Percentiles rank a stretch among this genome's conserved stretches.
phyloP scores from a whole-genome alignment of 1,284 basidiomycete genomes.

The Austroboletus novae-zelandiae region DNA sequence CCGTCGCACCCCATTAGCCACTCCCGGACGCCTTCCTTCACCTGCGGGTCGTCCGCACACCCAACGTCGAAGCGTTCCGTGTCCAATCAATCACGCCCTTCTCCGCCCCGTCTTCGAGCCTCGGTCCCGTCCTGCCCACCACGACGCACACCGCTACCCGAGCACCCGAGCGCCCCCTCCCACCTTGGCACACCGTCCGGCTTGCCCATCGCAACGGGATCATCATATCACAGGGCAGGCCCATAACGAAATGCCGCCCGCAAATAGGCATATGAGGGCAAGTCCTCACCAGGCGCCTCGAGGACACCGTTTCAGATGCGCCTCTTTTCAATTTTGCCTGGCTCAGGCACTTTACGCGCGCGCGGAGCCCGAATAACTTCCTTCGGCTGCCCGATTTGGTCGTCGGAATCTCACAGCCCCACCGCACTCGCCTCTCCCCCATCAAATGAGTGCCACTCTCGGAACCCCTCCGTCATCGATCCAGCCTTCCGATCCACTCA shows the following conservation, averaged over 20 bases:
- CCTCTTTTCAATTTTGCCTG: conserved; percentile 22
- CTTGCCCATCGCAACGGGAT: conserved; percentile 26
- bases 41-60: conserved; percentile 8
- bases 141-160: neutral
- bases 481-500: conserved; percentile 5
- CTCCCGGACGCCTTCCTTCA: neutral
- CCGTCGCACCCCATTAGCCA: conserved; percentile 12
- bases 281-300: conserved; percentile 16
- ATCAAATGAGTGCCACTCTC: conserved; percentile 13
- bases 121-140: conserved; percentile 15
- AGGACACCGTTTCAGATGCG: conserved; percentile 32
- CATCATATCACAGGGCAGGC: conserved; percentile 12
- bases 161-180: neutral
- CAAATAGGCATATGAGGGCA: conserved; percentile 23
- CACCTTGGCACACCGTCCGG: neutral
- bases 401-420: conserved; percentile 19
- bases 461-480: conserved; percentile 24
- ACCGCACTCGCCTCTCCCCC: conserved; percentile 2
- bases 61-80: conserved; percentile 20
- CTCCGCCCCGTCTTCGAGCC: conserved; percentile 1
- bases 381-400: conserved; percentile 24
- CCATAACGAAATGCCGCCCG: conserved; percentile 16
- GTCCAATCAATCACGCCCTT: conserved; percentile 16
- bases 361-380: conserved; percentile 24
- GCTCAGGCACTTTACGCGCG: conserved; percentile 24